Conservation (phyloP, 768 basidiomycete species). For the Neoboletus magnificus region DNA sequence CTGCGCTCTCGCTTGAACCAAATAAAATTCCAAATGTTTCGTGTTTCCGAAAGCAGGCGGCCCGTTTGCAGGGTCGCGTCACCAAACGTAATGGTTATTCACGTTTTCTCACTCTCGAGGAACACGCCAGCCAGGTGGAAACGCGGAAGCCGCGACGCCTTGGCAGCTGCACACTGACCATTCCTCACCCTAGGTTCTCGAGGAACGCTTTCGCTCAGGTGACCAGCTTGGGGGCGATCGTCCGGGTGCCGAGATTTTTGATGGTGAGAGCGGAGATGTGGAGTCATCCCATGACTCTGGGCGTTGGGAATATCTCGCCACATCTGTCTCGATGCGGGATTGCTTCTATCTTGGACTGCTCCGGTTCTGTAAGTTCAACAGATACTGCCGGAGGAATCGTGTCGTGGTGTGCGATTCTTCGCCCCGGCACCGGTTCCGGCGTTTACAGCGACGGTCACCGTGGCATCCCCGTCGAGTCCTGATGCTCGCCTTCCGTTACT, state of each 20-base stretch:
- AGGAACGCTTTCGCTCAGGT: not conserved
- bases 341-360: constrained; percentile 15
- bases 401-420: constrained; percentile 14
- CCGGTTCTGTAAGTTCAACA: not conserved
- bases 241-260: not conserved
- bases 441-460: constrained; percentile 6
- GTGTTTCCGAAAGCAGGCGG: constrained; percentile 1
- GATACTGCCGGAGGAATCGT: constrained; percentile 4
- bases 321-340: constrained; percentile 7
- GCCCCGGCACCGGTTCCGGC: constrained; percentile 17
- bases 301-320: constrained; percentile 8
- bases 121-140: not conserved
- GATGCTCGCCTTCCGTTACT: not conserved
- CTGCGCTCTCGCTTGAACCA: not conserved
- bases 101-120: constrained; percentile 1
- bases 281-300: not conserved
- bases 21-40: not conserved
- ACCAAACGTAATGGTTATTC: constrained; percentile 13
- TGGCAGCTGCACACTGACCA: not conserved
- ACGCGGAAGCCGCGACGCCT: not conserved
- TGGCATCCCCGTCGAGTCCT: constrained; percentile 1
- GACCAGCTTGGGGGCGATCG: constrained; percentile 5
- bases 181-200: not conserved
- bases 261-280: constrained; percentile 12
- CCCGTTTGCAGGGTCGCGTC: constrained; percentile 15